These are phyloP conservation scores for Thalassiosira exigua DNA, from an alignment of 352 stramenopile species.

Conservation along the genomic window DNA sequence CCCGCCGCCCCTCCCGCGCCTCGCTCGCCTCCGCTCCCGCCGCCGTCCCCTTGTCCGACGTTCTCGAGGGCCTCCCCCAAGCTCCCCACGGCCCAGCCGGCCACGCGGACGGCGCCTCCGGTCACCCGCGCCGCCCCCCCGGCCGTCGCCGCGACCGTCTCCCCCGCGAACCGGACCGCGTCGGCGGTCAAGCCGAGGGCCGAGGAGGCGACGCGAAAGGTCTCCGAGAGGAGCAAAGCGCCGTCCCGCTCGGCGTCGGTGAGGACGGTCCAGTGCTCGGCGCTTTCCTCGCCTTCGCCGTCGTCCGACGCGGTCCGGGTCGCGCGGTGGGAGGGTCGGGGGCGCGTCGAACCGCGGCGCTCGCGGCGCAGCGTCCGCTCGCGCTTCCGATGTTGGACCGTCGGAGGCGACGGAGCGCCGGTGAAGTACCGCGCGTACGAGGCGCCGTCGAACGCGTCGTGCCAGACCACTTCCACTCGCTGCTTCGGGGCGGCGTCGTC, in stretches of 20 bases:
- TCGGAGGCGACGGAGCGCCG: not conserved
- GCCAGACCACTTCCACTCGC: conserved; percentile 58
- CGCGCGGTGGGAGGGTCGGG: not conserved
- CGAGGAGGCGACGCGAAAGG: conserved; percentile 52
- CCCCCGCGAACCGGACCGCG: conserved; percentile 50
- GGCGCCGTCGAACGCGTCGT: conserved; percentile 29
- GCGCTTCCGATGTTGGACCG: not conserved
- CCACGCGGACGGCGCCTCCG: conserved; percentile 34
- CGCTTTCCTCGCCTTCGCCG: not conserved
- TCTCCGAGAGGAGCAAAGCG: conserved; percentile 51
- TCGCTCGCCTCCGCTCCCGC: not conserved
- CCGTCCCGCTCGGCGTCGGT: conserved; percentile 54
- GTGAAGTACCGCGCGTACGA: conserved; percentile 21
- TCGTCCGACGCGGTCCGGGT: too few relatives aligned
- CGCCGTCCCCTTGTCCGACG: not conserved
- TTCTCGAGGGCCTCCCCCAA: conserved; percentile 37
- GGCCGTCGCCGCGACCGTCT: conserved; percentile 43
- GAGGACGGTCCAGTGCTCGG: conserved; percentile 10
- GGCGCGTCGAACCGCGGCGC: not conserved
- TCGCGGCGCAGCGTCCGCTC: too few relatives aligned
- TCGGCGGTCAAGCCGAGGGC: conserved; percentile 46
- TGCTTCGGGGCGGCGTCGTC: conserved; percentile 13
- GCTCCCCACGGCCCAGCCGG: conserved; percentile 53
- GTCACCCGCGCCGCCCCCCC: conserved; percentile 46
- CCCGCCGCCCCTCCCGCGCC: not conserved